Evolutionary conservation across 202 grass and related monocot species (phyloP), one percentile per base, ranked within the genome.

Genomic region (Zizania palustris): DNA sequence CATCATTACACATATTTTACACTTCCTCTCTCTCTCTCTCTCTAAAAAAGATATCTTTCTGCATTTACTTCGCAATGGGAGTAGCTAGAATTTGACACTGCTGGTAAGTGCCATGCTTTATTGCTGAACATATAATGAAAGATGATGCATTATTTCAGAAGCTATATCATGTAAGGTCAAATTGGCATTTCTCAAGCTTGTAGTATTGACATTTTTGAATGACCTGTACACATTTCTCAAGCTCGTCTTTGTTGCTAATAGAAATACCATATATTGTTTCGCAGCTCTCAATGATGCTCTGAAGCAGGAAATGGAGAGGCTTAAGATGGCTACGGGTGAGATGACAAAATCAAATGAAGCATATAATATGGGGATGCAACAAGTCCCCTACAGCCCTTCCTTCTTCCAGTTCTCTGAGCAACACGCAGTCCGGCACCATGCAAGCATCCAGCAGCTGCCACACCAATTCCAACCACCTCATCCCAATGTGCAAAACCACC

Each of bases 231-330:
- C 28, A 21, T 63, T 18, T 58, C n/a, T n/a, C n/a, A n/a, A 14
- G 10, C 5, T 46, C 36, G 19, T 36, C 10, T 58, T 86, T 56
- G 63, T 13, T 36, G 15, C 53, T 85, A 49, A 85, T 14, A 35
- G n/a, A 76, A 48, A 46, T 51, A 53, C 7, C 35, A 69, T 83
- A 61, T 77, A 14, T 80, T 55, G 51, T 20, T 20, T 90, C 83
- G 61, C 85, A 99, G 96, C 96, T 81, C 65, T 99, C 58, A 99
- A 91, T 49, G 88, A 93, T 74, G 87, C 92, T 67, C 83, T 99
- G 41, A 96, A 89, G 85, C 92, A 99, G 68, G 96, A 98, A 88
- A 80, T 95, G 65, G 96, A 98, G 38, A 95, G 89, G 85, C 96
- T 98, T 60, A 98, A 84, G 75, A 76, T 98, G 41, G 91, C 85